Percentiles rank a stretch among this genome's conserved stretches.
These are phyloP conservation scores for Leishmania braziliensis DNA, from an alignment of 208 protist genomes.

Conservation along the genomic window DNA sequence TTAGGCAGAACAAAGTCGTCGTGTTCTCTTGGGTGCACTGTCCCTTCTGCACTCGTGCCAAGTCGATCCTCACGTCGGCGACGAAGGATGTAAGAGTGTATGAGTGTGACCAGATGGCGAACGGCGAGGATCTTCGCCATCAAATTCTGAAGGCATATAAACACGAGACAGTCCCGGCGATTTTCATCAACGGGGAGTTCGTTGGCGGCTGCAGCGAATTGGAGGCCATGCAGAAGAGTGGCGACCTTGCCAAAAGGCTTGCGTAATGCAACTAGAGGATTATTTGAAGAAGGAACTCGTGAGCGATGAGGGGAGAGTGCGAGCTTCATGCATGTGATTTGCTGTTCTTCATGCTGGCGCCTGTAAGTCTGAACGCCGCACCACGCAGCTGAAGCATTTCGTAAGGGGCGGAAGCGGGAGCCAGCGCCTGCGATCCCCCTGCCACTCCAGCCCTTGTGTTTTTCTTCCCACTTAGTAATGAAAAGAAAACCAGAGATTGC, in stretches of 20 bases:
- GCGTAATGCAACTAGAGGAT: constrained; percentile 9
- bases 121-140: constrained; percentile 58
- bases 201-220: constrained; percentile 66
- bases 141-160: constrained; percentile 48
- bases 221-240: constrained; percentile 47
- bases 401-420: background rate
- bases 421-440: background rate
- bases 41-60: constrained; percentile 63
- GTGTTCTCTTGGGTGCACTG: constrained; percentile 72
- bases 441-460: background rate
- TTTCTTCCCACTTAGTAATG: no score
- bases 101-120: constrained; percentile 52
- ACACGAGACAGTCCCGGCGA: constrained; percentile 77
- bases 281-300: background rate
- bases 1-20: constrained; percentile 57
- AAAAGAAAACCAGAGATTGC: background rate
- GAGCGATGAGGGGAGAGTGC: background rate
- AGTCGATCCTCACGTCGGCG: constrained; percentile 56
- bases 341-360: background rate
- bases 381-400: background rate
- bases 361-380: background rate
- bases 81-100: constrained; percentile 55
- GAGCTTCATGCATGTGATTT: background rate
- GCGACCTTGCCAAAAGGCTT: constrained; percentile 53
- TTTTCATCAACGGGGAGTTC: constrained; percentile 84